Evolutionary conservation across 2,329 filamentous ascomycete genomes (phyloP), one percentile per base, ranked within the genome.

Genomic region (Hysterium pulicare): DNA sequence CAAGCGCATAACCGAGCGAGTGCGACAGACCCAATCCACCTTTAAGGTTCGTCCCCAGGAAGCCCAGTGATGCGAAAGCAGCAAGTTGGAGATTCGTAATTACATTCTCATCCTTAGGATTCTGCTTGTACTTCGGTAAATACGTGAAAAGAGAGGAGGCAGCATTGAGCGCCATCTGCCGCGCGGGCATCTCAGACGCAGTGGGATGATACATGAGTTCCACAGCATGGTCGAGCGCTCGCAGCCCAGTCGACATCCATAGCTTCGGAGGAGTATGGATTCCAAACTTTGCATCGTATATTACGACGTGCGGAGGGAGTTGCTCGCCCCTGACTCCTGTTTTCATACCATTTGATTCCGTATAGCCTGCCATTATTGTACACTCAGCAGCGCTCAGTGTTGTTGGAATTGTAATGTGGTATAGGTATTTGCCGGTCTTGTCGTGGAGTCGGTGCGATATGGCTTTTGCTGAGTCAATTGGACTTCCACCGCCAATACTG

Each of bases 141-240:
- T 71, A 61, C 13, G 61, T 64, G 57, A 79, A 79, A 2, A 81
- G 59, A 3, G 63, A 66, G 1, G 54, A 61, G 0, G 74, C 71
- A 2, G 76, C 71, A 21, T 66, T 65, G 22, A 78, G 46, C 1
- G 64, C 59, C 46, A 74, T 59, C 48, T 70, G 66, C n/a, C 71
- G 67, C 15, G 67, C 69, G 0, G 76, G 77, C 53, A 78, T 68
- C 53, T 79, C 76, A 1, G 68, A 69, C 2, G 73, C 67, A 0
- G 70, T 72, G 0, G 74, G 73, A 44, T 81, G 73, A 49, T 79
- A 79, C 45, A 77, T 59, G 1, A 71, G 44, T 54, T 81, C 77
- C 37, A 80, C 62, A 0, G 77, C 75, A 48, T 81, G 77, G 50
- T 80, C 77, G 42, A 81, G 58, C 0, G 77, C 74, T 10, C 77